A percentile compares a stretch with the other conserved stretches of the same genome.
These are phyloP conservation scores for Casuarina glauca DNA, from an alignment of 306 rosid genomes.

Conservation along the genomic window DNA sequence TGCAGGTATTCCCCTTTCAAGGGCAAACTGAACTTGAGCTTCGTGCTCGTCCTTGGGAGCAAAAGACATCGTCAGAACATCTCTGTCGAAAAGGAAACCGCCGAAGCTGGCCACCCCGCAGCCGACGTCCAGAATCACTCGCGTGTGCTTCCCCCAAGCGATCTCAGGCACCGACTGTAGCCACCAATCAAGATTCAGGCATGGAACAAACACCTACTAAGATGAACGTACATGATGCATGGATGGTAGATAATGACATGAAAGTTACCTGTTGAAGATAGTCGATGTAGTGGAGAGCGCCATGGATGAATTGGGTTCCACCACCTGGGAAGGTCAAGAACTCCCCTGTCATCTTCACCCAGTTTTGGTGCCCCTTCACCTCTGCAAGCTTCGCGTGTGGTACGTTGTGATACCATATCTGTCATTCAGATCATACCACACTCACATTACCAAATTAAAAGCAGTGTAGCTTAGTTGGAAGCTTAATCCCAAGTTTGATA, in stretches of 20 bases:
- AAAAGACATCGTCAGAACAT: constrained; percentile 82
- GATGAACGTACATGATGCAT: not conserved
- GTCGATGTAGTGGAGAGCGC: constrained; percentile 90
- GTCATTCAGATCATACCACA: constrained; percentile 1
- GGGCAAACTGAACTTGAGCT: constrained; percentile 94
- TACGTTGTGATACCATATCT: constrained; percentile 88
- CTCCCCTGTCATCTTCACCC: constrained; percentile 92
- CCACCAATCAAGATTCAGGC: not conserved
- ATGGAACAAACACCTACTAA: too few relatives aligned
- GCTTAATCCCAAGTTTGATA: too few relatives aligned
- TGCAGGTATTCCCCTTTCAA: constrained; percentile 92
- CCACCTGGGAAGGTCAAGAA: constrained; percentile 93
- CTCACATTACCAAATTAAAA: constrained; percentile 3
- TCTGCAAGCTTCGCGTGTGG: constrained; percentile 73
- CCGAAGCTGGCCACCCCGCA: constrained; percentile 97
- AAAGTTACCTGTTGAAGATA: constrained; percentile 65
- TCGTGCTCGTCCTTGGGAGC: constrained; percentile 98
- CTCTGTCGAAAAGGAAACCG: constrained; percentile 81
- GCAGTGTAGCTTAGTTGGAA: not conserved
- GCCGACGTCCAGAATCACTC: constrained; percentile 87
- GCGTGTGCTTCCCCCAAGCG: constrained; percentile 72
- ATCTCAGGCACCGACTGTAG: constrained; percentile 65
- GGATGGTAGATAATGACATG: not conserved
- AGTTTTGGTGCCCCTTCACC: constrained; percentile 95
- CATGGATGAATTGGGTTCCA: constrained; percentile 91